Base-by-base conservation (phyloP, 2,329 filamentous ascomycete genomes). In the Fusarium humuli region DNA sequence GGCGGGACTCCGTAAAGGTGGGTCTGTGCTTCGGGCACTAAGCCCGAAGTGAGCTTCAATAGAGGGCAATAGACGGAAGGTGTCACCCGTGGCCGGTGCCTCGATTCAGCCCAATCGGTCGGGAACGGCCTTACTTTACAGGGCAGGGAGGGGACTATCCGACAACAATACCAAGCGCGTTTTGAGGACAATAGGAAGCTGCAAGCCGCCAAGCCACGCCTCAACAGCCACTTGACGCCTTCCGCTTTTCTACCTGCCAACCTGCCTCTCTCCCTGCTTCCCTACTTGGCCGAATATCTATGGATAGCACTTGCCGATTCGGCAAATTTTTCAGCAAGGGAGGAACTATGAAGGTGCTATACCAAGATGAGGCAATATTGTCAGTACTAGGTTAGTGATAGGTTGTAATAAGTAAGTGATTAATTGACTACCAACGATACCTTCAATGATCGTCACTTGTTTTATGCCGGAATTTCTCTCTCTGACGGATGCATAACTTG, bases 91-190 rank as follows among this genome's bases (percentile, higher is more conserved):
- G 63, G 63, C 29, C 50, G 61, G 59, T 63, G 48, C 61, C 58
- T 64, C 48, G 54, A 65, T 49, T 57, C 69, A 66, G 60, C 62
- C 74, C 61, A 64, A 54, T 64, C 69, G 61, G 60, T 71, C 65
- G 69, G 69, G 69, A 72, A 37, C 45, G 41, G 46, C 54, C 47
- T 58, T 50, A 65, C 65, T 52, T 29, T 52, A 23, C 49, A 41
- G 34, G 49, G 41, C 13, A 44, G 41, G 58, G 60, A 37, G 55
- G 53, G 27, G 64, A 47, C 25, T 40, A 49, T 62, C 61, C 54
- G 67, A 77, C 77, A 76, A 79, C 77, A 79, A 79, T 79, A 78
- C 72, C 53, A 76, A 74, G 71, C 48, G 47, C 40, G 47, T 23
- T 45, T 45, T 65, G 57, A 61, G 69, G 73, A 79, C 77, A 79